Evolutionary conservation across 345 rosid species (phyloP).

Genomic region (Arabidopsis arenosa): DNA sequence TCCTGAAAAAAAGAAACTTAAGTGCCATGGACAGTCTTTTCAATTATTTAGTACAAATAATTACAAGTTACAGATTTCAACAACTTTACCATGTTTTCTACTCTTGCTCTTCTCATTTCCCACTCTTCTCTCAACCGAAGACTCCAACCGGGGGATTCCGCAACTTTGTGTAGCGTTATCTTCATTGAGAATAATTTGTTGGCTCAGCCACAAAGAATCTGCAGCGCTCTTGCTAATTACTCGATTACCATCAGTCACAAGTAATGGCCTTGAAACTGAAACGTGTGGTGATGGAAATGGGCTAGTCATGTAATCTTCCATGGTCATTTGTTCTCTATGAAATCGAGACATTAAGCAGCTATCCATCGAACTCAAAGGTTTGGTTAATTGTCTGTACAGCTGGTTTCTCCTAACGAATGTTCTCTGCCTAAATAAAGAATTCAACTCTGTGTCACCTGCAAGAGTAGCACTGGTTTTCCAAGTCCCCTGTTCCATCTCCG

Average conservation of each 20-base stretch:
- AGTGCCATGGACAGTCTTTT: conserved; percentile 2
- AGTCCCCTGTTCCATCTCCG: conserved; percentile 14
- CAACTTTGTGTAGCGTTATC: conserved; percentile 29
- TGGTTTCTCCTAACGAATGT: conserved; percentile 53
- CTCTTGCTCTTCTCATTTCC: conserved; percentile 36
- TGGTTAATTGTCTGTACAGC: conserved; percentile 40
- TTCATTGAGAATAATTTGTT: conserved; percentile 13
- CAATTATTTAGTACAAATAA: neutral
- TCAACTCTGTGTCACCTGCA: conserved; percentile 35
- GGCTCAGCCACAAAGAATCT: conserved; percentile 43
- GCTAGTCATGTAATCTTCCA: conserved; percentile 59
- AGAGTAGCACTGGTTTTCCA: conserved; percentile 22
- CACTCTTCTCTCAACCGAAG: conserved; percentile 25
- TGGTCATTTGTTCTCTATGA: conserved; percentile 50
- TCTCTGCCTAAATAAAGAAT: conserved; percentile 48
- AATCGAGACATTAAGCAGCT: conserved; percentile 83
- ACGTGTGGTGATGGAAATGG: conserved; percentile 53
- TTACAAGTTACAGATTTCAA: neutral
- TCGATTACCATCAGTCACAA: conserved; percentile 69
- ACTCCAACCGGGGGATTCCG: neutral
- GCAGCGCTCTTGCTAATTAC: conserved; percentile 56
- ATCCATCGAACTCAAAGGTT: conserved; percentile 72
- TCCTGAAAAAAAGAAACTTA: conserved; percentile 50
- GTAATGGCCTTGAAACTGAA: conserved; percentile 59
- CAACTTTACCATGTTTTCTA: conserved; percentile 44